phyloP scores from a whole-genome alignment of 495 filamentous ascomycete species.

The Daldinia concentrica region DNA sequence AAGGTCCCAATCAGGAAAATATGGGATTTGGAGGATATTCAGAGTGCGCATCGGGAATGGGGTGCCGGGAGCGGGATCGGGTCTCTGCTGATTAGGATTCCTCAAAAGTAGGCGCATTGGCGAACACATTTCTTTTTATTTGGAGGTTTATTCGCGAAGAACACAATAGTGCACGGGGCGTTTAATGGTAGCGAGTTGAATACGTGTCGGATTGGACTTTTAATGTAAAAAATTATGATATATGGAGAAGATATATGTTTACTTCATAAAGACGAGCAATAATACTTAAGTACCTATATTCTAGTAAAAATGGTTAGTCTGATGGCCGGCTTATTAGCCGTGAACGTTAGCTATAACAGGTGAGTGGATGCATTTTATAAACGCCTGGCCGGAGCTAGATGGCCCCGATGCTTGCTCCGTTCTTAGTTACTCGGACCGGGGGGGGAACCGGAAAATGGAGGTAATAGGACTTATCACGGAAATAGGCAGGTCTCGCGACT shows the following conservation, averaged over 20 bases:
- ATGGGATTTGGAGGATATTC: slow-evolving; percentile 53
- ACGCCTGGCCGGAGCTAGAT: background rate
- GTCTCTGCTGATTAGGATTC: slow-evolving; percentile 48
- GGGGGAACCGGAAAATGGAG: background rate
- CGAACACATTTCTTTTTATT: background rate
- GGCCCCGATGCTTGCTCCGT: background rate
- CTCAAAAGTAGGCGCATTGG: slow-evolving; percentile 9
- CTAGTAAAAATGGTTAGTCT: no score
- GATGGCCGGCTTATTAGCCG: no score
- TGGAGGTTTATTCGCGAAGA: background rate
- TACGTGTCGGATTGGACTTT: background rate
- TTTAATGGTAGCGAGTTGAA: background rate
- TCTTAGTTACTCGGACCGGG: background rate
- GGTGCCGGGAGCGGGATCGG: slow-evolving; percentile 49
- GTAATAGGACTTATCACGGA: background rate
- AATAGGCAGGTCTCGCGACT: background rate
- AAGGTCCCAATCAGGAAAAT: slow-evolving; percentile 53
- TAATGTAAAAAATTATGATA: background rate
- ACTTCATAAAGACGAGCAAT: no score
- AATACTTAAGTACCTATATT: no score
- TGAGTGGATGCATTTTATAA: background rate
- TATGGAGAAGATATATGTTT: no score
- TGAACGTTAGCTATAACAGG: no score
- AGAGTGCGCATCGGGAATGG: slow-evolving; percentile 53
- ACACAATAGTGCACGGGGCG: background rate